Evolutionary conservation across 441 rosid genomes (phyloP), one percentile per base, ranked within the genome.

Genomic region (Viola pubescens): DNA sequence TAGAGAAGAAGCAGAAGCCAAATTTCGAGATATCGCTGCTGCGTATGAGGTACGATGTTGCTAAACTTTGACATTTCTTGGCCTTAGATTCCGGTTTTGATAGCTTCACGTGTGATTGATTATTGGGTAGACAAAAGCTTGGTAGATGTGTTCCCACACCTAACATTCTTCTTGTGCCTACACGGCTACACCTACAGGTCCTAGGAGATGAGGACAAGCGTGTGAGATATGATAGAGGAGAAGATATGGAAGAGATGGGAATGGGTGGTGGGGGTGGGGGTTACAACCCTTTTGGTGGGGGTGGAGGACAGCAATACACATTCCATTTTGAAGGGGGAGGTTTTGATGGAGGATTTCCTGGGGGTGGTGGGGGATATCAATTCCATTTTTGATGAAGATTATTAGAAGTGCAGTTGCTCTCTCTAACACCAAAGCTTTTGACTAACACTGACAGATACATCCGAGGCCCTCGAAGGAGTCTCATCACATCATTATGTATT

Each of bases 131-230:
- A 26, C 34, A 26, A 26, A 26, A 26, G 34, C 34, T 26, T 26
- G 34, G 34, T 26, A 26, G 34, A 26, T 26, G 3, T 26, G 34
- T 26, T 26, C 34, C 34, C 34, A 26, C 34, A 26, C 37, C 57
- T 66, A 48, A 76, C 55, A 0, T 7, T 0, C 67, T 41, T 58
- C 11, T 60, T 67, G 52, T 16, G 19, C 19, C 19, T 16, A 16
- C 19, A 54, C 14, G 19, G 19, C 58, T 59, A 48, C 34, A 26
- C 34, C 34, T 37, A 11, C 70, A 91, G 98, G 78, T 94, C 62
- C 95, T 94, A 46, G 81, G 89, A 54, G 97, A 94, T 53, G 98
- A 94, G 11, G 96, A 94, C 44, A 94, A 94, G 68, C 86, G 96
- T 10, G 54, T 84, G 7, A 88, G 96, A 75, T 94, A 66, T 59